These are phyloP conservation scores for Citrus inodora DNA, from an alignment of 345 rosid genomes.

Conservation along the genomic window DNA sequence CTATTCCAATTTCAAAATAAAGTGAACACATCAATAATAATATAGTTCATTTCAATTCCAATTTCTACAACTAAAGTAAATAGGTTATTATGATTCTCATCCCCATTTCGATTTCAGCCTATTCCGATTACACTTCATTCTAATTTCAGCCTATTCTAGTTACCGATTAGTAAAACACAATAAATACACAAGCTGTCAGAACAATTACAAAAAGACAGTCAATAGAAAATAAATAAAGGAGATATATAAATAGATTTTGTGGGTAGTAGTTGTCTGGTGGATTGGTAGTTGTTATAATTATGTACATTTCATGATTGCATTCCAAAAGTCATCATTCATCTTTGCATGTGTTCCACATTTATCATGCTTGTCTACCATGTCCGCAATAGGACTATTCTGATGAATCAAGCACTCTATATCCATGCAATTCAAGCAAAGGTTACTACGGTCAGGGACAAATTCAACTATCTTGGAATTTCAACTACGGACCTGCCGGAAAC, in stretches of 20 bases:
- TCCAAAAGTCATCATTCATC: no score
- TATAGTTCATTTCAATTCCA: fast-evolving
- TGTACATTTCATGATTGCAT: fast-evolving
- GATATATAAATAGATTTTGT: no score
- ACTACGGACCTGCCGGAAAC: conserved; percentile 39
- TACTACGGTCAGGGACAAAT: conserved; percentile 47
- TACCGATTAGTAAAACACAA: no score
- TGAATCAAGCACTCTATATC: conserved; percentile 33
- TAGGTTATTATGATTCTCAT: fast-evolving
- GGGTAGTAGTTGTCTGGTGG: no score
- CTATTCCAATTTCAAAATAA: fast-evolving
- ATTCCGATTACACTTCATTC: no score
- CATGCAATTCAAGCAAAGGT: conserved; percentile 44
- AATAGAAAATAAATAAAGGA: no score
- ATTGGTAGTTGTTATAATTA: no score
- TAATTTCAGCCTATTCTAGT: fast-evolving
- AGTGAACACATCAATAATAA: fast-evolving
- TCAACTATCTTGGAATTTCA: conserved; percentile 50
- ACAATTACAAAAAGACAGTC: no score
- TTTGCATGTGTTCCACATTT: no score
- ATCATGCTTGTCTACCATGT: no score
- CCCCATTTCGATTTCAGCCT: fast-evolving
- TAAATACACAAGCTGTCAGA: fast-evolving
- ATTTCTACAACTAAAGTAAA: fast-evolving
- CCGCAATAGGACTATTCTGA: conserved; percentile 28